Evolutionary conservation across 805 yeast genomes (phyloP).

Genomic region (Kuraishia capsulata): DNA sequence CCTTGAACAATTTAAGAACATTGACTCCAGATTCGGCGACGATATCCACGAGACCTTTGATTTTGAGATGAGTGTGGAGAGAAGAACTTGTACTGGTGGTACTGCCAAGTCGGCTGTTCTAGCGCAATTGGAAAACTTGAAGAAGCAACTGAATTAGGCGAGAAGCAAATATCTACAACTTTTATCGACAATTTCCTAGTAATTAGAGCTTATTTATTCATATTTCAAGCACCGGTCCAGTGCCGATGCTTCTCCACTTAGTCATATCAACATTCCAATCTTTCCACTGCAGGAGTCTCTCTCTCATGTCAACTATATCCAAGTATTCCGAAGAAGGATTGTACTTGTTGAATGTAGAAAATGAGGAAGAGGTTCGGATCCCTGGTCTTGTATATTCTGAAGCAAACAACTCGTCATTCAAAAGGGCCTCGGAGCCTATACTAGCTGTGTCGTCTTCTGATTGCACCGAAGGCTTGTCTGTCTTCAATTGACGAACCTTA

Average conservation of each 20-base stretch:
- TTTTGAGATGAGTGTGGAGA: conserved; percentile 91
- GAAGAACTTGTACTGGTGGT: conserved; percentile 96
- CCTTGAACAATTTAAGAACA: conserved; percentile 65
- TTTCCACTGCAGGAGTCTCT: conserved; percentile 62
- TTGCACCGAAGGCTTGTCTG: conserved; percentile 11
- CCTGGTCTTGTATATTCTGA: conserved; percentile 11
- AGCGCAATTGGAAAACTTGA: conserved; percentile 48
- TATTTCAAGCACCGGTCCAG: conserved; percentile 50
- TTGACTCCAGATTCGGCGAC: conserved; percentile 69
- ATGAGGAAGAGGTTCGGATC: conserved; percentile 4
- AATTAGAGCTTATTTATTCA: conserved; percentile 10
- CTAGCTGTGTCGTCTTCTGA: conserved; percentile 15
- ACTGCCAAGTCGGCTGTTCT: conserved; percentile 88
- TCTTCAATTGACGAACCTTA: conserved; percentile 14
- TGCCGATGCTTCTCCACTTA: conserved; percentile 63
- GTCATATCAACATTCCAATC: conserved; percentile 86
- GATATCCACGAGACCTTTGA: conserved; percentile 84
- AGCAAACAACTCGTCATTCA: conserved; percentile 2
- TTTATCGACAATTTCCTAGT: no score
- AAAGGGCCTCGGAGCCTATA: not conserved
- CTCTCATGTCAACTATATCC: conserved; percentile 46
- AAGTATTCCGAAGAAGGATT: conserved; percentile 23
- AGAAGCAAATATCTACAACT: no score
- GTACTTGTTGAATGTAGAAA: conserved; percentile 9
- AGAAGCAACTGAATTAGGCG: conserved; percentile 4